Evolutionary conservation across 495 filamentous ascomycete species (phyloP), one percentile per base, ranked within the genome.

Genomic region (Lasiosphaeria miniovina): DNA sequence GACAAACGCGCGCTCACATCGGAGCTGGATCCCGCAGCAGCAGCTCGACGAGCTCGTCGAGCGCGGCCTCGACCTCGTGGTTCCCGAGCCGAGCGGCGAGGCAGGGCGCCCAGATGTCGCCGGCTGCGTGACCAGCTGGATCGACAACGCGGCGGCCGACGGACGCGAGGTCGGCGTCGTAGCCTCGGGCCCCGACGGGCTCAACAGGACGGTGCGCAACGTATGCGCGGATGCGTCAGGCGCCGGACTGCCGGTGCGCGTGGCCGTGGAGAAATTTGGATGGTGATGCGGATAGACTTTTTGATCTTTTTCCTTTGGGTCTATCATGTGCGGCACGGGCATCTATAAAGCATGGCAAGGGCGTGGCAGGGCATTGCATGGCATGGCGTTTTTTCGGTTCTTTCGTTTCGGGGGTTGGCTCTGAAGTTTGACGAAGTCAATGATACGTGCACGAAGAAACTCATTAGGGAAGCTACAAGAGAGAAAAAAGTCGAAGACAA

Each of bases 141-240:
- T 71, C 17, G 57, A 71, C 24, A 61, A 67, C 38, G 67, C 70
- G 24, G 59, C 62, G 24, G 57, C 32, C 17, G 73, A 65, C 36
- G 61, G 64, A 17, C 45, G 56, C 9, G 74, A 68, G 48, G 65
- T 77, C 0, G 75, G 77, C 0, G 75, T 83, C 7, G 79, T 84
- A 4, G 79, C 78, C 10, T 82, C 76, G 3, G 82, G 82, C 5
- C 84, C 84, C 32, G 78, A 86, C 62, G 74, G 76, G 10, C 68
- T 86, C 64, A 81, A 82, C 41, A 64, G 81, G 48, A 67, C 68
- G 32, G 77, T 80, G 33, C 70, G 82, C 62, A 86, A 86, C 67
- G 69, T 68, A 12, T 83, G 82, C 65, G 77, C 83, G 0, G 63
- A 64, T 3, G 61, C 77, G 36, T 74, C 82, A 24, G 67, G 67